Evolutionary conservation across 2,329 filamentous ascomycete genomes (phyloP).

Genomic region (Aspergillus thermomutatus): DNA sequence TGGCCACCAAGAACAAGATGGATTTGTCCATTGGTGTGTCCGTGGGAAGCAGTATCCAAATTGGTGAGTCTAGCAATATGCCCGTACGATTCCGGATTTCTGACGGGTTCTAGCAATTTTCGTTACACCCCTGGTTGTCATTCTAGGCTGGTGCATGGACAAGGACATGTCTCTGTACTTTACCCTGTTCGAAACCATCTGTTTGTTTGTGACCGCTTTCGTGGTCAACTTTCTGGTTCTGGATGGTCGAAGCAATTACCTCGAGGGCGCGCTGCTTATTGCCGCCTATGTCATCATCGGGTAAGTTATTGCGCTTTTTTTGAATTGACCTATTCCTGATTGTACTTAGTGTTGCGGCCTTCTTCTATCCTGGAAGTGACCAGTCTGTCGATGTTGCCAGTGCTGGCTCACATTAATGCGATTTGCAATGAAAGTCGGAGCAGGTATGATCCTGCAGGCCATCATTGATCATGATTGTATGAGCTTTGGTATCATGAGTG

Average conservation of each 20-base stretch:
- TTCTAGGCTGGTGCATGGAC: constrained; percentile 75
- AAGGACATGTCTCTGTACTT: constrained; percentile 66
- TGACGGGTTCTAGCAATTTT: constrained; percentile 57
- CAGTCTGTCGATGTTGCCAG: constrained; percentile 29
- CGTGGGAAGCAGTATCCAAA: constrained; percentile 76
- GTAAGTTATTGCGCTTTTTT: constrained; percentile 22
- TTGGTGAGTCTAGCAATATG: constrained; percentile 37
- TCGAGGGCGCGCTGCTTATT: constrained; percentile 73
- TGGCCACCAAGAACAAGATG: constrained; percentile 82
- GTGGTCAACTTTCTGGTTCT: constrained; percentile 83
- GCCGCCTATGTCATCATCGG: constrained; percentile 79
- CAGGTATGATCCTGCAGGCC: neutral
- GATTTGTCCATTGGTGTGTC: constrained; percentile 78
- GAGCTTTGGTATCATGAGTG: neutral
- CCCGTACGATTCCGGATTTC: neutral
- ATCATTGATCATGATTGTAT: neutral
- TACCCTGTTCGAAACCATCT: constrained; percentile 62
- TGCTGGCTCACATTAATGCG: constrained; percentile 1
- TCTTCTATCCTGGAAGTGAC: constrained; percentile 32
- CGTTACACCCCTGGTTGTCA: constrained; percentile 70
- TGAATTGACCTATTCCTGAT: neutral
- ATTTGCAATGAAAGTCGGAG: neutral
- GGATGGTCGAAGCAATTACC: constrained; percentile 78
- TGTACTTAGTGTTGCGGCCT: constrained; percentile 41
- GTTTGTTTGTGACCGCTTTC: constrained; percentile 77